Base-by-base conservation (phyloP, 345 rosid species). In the Citrus hindsii region DNA sequence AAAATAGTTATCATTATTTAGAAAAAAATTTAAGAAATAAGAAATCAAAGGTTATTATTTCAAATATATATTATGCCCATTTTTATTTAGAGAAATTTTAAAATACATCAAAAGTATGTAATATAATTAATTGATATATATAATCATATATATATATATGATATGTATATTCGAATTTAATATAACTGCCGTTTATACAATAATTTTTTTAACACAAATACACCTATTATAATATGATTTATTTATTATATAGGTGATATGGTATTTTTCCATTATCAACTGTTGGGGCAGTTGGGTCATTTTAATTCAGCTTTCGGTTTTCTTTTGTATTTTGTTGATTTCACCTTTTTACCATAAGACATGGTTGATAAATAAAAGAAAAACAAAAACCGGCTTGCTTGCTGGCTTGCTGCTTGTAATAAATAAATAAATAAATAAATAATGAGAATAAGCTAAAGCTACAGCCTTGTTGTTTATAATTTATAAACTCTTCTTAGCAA, bases 271-370 rank as follows among this genome's bases (percentile, higher is more conserved):
- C 46, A 40, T 40, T 0, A 64, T 82, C 82, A 71, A 82, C 72
- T 55, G 86, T 76, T 82, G 90, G 91, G 90, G 91, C 82, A 83
- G 85, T 82, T 86, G 85, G 80, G 92, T 87, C 77, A 87, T 87
- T 88, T 46, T 46, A 3, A 46, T 46, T 83, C 80, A 76, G 67
- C 72, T 2, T 22, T 24, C 62, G 28, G 61, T 35, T 67, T 63
- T 62, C 37, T 79, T 73, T 18, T 74, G 63, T n/a, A 73, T 72
- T 33, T 69, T 76, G 13, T 32, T 4, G 24, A 25, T 55, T 55
- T 59, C 4, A 1, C 6, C 51, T 77, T 81, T 59, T 27, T 63
- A 3, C 14, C 46, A 59, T 66, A 69, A 21, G n/a, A 35, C 13
- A 3, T 46, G 51, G 51, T 53, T 53, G 58, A 4, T 18, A 16